Evolutionary conservation across 2,329 filamentous ascomycete genomes (phyloP), one percentile per base, ranked within the genome.

Genomic region (Neonectria coccinea): DNA sequence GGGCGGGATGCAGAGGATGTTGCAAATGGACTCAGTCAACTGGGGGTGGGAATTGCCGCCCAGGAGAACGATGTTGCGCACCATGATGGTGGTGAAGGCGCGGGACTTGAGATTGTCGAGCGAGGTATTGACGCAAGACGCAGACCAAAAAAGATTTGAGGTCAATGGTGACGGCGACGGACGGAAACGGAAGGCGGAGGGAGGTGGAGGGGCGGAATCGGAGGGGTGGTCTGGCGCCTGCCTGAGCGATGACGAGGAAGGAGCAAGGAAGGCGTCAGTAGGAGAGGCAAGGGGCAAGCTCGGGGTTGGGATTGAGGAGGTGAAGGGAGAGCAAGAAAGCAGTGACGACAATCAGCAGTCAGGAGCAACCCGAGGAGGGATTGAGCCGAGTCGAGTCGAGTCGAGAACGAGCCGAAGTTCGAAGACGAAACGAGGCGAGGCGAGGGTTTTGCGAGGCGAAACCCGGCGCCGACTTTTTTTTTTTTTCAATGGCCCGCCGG

Each of bases 31-130:
- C 74, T 97, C 91, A 70, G 93, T 92, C 71, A 98, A 88, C 76
- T 91, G 85, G 20, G 94, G 94, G 83, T 98, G 95, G 75, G 94
- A 97, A 79, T 92, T 96, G 66, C 96, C 95, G 73, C 94, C 93
- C 70, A 99, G 89, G 67, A 99, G 88, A 76, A 97, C 93, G 70
- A 99, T 93, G 80, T 97, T 97, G 79, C 94, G 91, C 72, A 97
- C 94, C 94, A 97, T 97, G 67, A 71, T 79, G 73, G 50, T 25
- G 67, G 59, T 58, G 64, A 67, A 41, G 54, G 55, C 60, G 54
- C 52, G 44, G 44, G 62, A 59, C 50, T 67, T 55, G 70, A 62
- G 9, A 31, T 41, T 54, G 55, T 42, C 18, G 48, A 50, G 50
- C 29, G 52, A 51, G 57, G 50, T 54, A 47, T 56, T 45, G 51